Base-by-base conservation (phyloP, 2,329 filamentous ascomycete species). In the Dryadomyces quercus-mongolicae region DNA sequence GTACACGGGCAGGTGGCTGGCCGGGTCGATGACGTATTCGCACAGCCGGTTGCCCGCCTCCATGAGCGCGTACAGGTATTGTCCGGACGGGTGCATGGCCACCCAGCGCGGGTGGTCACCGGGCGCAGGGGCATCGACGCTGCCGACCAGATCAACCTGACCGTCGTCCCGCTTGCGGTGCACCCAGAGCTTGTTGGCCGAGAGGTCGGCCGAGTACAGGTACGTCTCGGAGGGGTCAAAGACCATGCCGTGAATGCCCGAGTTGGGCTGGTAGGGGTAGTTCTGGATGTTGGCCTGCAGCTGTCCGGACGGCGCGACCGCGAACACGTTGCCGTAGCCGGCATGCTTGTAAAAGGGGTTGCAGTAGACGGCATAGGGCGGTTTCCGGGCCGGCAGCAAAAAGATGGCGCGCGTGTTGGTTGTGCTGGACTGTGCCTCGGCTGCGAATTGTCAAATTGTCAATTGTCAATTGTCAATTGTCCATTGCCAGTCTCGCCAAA, bases 361-460 rank as follows among this genome's bases (percentile, higher is more conserved):
- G 67, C 86, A 87, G 70, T 95, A 95, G 58, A 95, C 86, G 62
- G 80, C 81, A 68, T 89, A 88, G 0, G 89, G 89, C 1, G 88
- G 77, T 62, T 88, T 79, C 61, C 83, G 78, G 21, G 88, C 86
- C 34, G 89, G 85, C 51, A 95, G 81, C 55, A 92, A 78, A 73
- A 95, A 95, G 68, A 95, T 95, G 62, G 89, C 89, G 58, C 89
- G 82, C 5, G 89, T 95, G 69, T 90, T 91, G 56, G 87, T 88
- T 52, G 84, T 78, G 57, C 78, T 67, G 59, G 80, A 80, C 61
- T 81, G 76, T 51, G 89, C 88, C 62, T 76, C 75, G 57, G 83
- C 85, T 89, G 42, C 12, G 16, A 5, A 42, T 42, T n/a, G n/a
- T n/a, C n/a, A n/a, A n/a, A n/a, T n/a, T n/a, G n/a, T n/a, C n/a